These are phyloP conservation scores for Saccharomycopsis crataegensis DNA, from an alignment of 1,139 yeast species.

Conservation along the genomic window DNA sequence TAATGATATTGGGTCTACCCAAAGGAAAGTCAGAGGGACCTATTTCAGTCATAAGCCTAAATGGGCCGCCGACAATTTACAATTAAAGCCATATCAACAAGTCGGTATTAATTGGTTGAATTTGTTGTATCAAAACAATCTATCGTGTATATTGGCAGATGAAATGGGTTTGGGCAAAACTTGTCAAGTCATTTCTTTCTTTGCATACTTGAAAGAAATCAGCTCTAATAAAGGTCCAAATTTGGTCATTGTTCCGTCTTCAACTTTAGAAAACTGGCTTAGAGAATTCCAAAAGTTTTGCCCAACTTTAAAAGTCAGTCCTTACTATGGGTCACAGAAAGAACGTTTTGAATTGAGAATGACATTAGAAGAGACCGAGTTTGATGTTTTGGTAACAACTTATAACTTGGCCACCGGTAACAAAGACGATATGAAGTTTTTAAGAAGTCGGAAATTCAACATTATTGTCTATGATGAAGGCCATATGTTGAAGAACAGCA, in stretches of 20 bases:
- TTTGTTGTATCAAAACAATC: constrained; percentile 62
- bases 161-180: constrained; percentile 98
- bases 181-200: constrained; percentile 89
- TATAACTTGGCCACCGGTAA: constrained; percentile 87
- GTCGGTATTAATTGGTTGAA: constrained; percentile 94
- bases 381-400: constrained; percentile 90
- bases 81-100: constrained; percentile 82
- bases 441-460: constrained; percentile 69
- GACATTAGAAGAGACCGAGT: constrained; percentile 48
- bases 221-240: constrained; percentile 59
- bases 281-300: constrained; percentile 89
- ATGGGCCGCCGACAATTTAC: constrained; percentile 53
- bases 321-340: constrained; percentile 81
- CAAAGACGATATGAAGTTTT: constrained; percentile 71
- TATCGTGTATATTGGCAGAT: constrained; percentile 93
- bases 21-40: constrained; percentile 23
- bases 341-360: constrained; percentile 84
- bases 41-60: constrained; percentile 71
- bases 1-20: constrained; percentile 16
- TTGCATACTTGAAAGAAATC: constrained; percentile 71
- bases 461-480: constrained; percentile 96
- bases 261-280: constrained; percentile 95
- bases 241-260: constrained; percentile 86
- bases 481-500: constrained; percentile 87
- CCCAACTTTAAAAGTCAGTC: constrained; percentile 74